Conservation (phyloP, 768 basidiomycete genomes). For the Naganishia friedmannii region DNA sequence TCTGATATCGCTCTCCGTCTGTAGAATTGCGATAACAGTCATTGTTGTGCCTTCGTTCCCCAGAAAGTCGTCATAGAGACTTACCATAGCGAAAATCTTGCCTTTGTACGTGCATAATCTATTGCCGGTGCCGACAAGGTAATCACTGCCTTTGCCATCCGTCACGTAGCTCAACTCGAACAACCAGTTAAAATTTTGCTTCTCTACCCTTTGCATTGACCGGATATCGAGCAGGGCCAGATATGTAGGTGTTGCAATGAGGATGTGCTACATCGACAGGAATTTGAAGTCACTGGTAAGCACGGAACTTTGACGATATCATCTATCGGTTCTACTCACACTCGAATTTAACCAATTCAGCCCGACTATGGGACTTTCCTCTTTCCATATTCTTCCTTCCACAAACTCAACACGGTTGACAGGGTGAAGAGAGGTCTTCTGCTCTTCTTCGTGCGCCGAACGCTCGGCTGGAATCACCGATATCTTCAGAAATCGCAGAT, state of each 20-base stretch:
- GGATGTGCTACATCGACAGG: constrained; percentile 62
- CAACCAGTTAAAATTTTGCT: constrained; percentile 11
- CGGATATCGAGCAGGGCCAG: constrained; percentile 71
- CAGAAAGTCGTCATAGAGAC: neutral
- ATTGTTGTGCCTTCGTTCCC: neutral
- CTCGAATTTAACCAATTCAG: constrained; percentile 83
- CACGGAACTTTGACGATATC: constrained; percentile 1
- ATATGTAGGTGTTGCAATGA: constrained; percentile 60
- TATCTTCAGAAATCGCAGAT: constrained; percentile 65
- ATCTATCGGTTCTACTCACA: constrained; percentile 58
- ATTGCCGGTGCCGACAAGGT: constrained; percentile 59
- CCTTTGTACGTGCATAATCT: constrained; percentile 66
- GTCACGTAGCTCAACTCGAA: constrained; percentile 20
- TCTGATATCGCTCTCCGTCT: constrained; percentile 55
- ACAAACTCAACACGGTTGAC: constrained; percentile 59
- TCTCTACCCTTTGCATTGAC: constrained; percentile 62
- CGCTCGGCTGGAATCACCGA: constrained; percentile 53
- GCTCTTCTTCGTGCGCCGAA: constrained; percentile 37
- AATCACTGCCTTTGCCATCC: neutral
- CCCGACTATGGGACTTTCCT: constrained; percentile 64
- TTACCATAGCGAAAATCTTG: constrained; percentile 82
- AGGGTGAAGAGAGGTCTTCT: constrained; percentile 49
- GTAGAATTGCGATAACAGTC: neutral
- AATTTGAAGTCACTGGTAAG: neutral
- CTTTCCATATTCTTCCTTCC: constrained; percentile 62